Percentiles rank a stretch among this genome's conserved stretches.
Conservation (phyloP, 1,284 basidiomycete species). For the Limonomyces culmigenus region DNA sequence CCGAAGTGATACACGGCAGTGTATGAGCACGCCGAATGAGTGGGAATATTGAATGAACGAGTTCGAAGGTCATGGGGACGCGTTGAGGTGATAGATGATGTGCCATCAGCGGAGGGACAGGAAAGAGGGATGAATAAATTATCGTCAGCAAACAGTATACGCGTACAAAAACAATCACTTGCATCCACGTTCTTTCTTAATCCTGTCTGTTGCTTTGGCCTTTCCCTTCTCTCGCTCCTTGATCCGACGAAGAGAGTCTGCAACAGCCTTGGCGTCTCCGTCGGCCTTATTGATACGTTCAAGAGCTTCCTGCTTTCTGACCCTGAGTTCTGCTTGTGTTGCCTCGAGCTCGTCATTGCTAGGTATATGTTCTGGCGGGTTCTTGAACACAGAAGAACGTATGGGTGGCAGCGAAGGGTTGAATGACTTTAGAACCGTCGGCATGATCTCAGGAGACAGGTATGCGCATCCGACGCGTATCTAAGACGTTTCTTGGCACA, state of each 20-base stretch:
- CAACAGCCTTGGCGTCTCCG: conserved; percentile 49
- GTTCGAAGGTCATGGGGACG: too few relatives aligned
- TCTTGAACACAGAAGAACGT: conserved; percentile 39
- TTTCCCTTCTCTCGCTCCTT: conserved; percentile 66
- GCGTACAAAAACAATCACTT: conserved; percentile 15
- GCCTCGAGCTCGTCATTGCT: conserved; percentile 53
- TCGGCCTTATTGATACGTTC: conserved; percentile 51
- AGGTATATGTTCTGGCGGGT: conserved; percentile 45
- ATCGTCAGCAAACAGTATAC: conserved; percentile 2
- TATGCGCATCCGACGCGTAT: too few relatives aligned
- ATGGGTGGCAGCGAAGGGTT: too few relatives aligned
- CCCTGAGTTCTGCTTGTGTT: conserved; percentile 40
- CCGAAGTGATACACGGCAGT: too few relatives aligned
- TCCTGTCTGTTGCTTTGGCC: conserved; percentile 44
- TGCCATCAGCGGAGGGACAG: not conserved
- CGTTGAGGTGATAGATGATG: conserved; percentile 11
- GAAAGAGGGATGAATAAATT: not conserved
- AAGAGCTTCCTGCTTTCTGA: conserved; percentile 32
- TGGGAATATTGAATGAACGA: too few relatives aligned
- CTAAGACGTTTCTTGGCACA: too few relatives aligned
- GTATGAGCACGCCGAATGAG: too few relatives aligned
- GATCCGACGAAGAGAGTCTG: conserved; percentile 52
- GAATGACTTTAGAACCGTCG: too few relatives aligned
- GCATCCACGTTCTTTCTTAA: conserved; percentile 58
- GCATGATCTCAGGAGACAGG: too few relatives aligned